phyloP scores from a whole-genome alignment of 208 protist species.

The Wallacemonas sp. region DNA sequence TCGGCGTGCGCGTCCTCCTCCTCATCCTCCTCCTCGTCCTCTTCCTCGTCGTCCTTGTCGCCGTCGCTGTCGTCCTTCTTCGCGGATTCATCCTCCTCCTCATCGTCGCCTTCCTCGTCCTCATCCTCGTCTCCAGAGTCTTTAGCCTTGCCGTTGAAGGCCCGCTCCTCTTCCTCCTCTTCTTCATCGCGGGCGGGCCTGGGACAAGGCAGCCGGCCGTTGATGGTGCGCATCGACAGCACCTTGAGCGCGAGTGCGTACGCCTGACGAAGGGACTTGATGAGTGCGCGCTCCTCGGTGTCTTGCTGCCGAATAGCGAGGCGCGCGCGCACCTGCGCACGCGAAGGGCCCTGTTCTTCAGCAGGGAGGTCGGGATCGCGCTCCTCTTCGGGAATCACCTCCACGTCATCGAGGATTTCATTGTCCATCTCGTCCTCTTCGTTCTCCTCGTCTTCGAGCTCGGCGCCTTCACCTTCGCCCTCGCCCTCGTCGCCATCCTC shows the following conservation, averaged over 20 bases:
- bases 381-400: conserved; percentile 36
- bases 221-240: conserved; percentile 46
- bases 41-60: conserved; percentile 27
- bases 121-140: not conserved
- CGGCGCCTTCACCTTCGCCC: conserved; percentile 15
- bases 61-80: conserved; percentile 14
- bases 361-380: conserved; percentile 8
- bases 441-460: conserved; percentile 39
- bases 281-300: conserved; percentile 49
- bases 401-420: conserved; percentile 44
- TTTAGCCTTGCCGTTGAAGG: not conserved
- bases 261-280: conserved; percentile 58
- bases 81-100: conserved; percentile 16
- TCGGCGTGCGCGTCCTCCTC: conserved; percentile 11
- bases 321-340: conserved; percentile 21
- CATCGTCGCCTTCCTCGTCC: conserved; percentile 22
- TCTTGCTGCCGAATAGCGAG: conserved; percentile 38
- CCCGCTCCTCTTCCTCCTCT: conserved; percentile 38
- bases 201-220: conserved; percentile 54
- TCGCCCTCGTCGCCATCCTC: conserved; percentile 31
- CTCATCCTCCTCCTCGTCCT: conserved; percentile 26
- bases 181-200: conserved; percentile 30
- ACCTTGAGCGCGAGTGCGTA: conserved; percentile 64
- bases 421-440: conserved; percentile 26
- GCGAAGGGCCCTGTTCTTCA: conserved; percentile 8